A percentile compares a stretch with the other conserved stretches of the same genome.
Conservation (phyloP, 495 filamentous ascomycete species). For the Hypoxylon fragiforme region DNA sequence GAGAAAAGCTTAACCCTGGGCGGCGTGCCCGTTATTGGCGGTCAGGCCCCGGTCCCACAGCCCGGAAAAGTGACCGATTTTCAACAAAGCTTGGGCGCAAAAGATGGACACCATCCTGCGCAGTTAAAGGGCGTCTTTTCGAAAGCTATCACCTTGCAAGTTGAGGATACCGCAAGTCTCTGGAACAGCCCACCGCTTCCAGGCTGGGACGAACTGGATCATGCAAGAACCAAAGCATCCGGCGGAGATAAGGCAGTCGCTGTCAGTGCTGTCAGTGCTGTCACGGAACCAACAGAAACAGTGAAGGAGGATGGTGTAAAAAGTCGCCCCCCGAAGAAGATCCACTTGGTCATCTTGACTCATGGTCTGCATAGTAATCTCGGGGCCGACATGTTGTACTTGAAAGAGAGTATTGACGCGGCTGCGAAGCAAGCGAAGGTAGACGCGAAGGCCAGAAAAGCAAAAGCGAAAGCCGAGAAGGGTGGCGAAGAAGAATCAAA, state of each 20-base stretch:
- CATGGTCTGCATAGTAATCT: slow-evolving; percentile 96
- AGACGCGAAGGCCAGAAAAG: slow-evolving; percentile 60
- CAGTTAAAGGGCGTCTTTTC: slow-evolving; percentile 77
- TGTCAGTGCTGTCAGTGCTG: slow-evolving; percentile 25
- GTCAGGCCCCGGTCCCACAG: slow-evolving; percentile 46
- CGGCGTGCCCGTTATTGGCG: slow-evolving; percentile 51
- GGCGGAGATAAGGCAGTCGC: too few species aligned
- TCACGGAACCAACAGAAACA: slow-evolving; percentile 17
- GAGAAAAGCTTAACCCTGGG: slow-evolving; percentile 75
- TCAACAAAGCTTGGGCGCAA: slow-evolving; percentile 54
- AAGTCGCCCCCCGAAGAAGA: slow-evolving; percentile 57
- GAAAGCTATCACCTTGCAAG: slow-evolving; percentile 69
- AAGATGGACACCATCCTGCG: slow-evolving; percentile 51
- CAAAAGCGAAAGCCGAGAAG: slow-evolving; percentile 43
- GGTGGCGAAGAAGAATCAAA: slow-evolving; percentile 3
- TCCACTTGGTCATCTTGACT: slow-evolving; percentile 90
- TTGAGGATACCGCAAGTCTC: slow-evolving; percentile 84
- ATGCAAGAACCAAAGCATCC: slow-evolving; percentile 18
- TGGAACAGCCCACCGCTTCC: slow-evolving; percentile 91
- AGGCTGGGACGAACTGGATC: slow-evolving; percentile 53
- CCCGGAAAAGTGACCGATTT: slow-evolving; percentile 77
- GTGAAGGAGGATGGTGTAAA: slow-evolving; percentile 21
- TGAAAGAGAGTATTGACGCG: slow-evolving; percentile 95
- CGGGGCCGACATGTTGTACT: slow-evolving; percentile 93
- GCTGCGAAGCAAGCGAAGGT: slow-evolving; percentile 69